Base-by-base conservation (phyloP, 1,284 basidiomycete species). In the Filobasidium uniguttulatum region DNA sequence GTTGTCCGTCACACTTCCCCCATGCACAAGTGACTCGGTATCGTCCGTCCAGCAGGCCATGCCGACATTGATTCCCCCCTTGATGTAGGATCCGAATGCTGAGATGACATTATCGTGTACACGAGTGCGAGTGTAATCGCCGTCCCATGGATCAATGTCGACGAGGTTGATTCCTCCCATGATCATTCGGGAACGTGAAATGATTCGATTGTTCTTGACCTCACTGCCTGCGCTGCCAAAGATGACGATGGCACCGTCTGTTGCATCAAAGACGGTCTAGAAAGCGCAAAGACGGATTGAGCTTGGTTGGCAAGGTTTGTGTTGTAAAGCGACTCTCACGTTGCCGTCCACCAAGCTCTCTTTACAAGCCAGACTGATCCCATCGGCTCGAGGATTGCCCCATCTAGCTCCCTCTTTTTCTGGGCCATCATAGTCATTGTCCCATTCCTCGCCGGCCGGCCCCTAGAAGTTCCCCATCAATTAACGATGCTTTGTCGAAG, bases 381-480 rank as follows among this genome's bases (percentile, higher is more conserved):
- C 69, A 50, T 71, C 69, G 2, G 68, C 63, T 31, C 65, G 55
- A 4, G 69, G 69, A 50, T 65, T 66, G 3, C 68, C 69, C 44
- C 57, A 69, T 6, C 54, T 48, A 1, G 65, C 63, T 14, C 57
- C 56, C 22, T 55, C 57, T 44, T 67, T 64, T 5, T 56, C 45
- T 1, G 58, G 40, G 0, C 69, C 68, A 48, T 71, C 69, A 46
- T 71, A 71, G 7, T 66, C 64, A 38, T 65, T 61, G 50, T 71
- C 69, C 68, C 69, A 70, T 55, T 71, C 69, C 49, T 71, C 69
- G 8, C 69, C 69, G 26, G 62, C 64, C 3, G 68, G 69, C 1
- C 69, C 69, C 68, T 70, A 10, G 44, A 12, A 10, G 35, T 8
- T 36, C 15, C 7, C 2, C 22, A 5, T 15, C n/a, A n/a, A n/a